Base-by-base conservation (phyloP, 345 rosid species). In the Moricandia moricandioides region DNA sequence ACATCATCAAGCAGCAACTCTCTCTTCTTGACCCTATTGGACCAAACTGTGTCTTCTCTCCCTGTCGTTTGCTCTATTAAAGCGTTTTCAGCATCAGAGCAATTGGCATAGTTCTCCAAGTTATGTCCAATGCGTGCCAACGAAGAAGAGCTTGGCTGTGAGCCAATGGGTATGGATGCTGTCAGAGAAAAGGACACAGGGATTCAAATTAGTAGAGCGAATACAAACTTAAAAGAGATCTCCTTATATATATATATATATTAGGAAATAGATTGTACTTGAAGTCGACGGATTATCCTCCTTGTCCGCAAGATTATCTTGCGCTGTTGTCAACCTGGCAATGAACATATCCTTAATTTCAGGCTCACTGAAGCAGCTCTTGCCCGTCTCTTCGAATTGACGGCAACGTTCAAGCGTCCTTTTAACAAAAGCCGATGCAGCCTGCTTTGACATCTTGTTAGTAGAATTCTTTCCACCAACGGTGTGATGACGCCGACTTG, bases 281-380 rank as follows among this genome's bases (percentile, higher is more conserved):
- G 77, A 71, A 29, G 73, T 66, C 34, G 73, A 78, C 24, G 58
- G 64, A 71, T 71, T 72, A 72, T 29, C 79, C 76, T 88, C 93
- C 73, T 70, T 83, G 76, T 86, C 87, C 17, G 68, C 49, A 62
- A 78, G 75, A 33, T 21, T 21, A 21, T 21, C 24, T 21, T 21
- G 24, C 24, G 82, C 69, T 76, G 54, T 83, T 68, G 82, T 78
- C 75, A 79, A 73, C 69, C 86, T 78, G 13, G 86, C 82, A 62
- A 83, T 82, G 82, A 89, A 88, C 84, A 89, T 83, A 74, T 86
- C 89, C 82, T 63, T 90, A 73, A 84, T 76, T 63, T 81, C 76
- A 39, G 91, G 92, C 62, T 90, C 99, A 81, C 83, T 79, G 74
- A 95, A 95, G 84, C 93, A 90, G 85, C 99, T 88, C 77, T 84